Evolutionary conservation across 306 rosid genomes (phyloP).

Genomic region (Herpetospermum pedunculosum): DNA sequence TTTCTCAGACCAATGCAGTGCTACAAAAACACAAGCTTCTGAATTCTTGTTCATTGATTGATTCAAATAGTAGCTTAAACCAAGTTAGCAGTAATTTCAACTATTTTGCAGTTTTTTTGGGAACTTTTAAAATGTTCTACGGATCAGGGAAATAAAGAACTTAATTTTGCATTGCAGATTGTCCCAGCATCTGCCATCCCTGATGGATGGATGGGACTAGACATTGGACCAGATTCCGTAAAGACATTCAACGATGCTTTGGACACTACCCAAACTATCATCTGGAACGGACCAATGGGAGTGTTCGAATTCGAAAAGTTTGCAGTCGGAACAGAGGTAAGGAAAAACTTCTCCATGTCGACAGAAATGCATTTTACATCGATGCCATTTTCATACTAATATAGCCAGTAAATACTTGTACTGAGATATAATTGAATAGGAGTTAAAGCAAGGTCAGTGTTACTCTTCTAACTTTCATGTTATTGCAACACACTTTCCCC

Average conservation of each 20-base stretch:
- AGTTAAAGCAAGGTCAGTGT: not conserved
- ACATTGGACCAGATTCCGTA: conserved; percentile 92
- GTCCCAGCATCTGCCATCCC: conserved; percentile 93
- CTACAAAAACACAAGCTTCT: not conserved
- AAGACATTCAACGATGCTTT: conserved; percentile 73
- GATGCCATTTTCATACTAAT: not conserved
- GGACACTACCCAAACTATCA: conserved; percentile 82
- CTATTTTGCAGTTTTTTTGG: not conserved
- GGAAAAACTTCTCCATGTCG: not conserved
- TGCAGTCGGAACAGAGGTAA: conserved; percentile 93
- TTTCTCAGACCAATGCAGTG: not conserved
- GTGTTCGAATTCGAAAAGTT: conserved; percentile 96
- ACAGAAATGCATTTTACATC: not conserved
- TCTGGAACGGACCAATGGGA: conserved; percentile 99
- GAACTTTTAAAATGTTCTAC: not conserved
- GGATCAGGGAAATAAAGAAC: conserved; percentile 5
- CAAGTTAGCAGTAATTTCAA: not conserved
- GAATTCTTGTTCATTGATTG: not conserved
- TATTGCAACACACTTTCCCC: not conserved
- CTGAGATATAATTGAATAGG: not conserved
- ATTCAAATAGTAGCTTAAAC: not conserved
- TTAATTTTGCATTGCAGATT: conserved; percentile 35
- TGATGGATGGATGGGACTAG: conserved; percentile 99
- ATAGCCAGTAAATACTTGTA: not conserved
- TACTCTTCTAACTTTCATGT: not conserved